Conservation (phyloP, 441 rosid genomes). For the Geranium incanum region DNA sequence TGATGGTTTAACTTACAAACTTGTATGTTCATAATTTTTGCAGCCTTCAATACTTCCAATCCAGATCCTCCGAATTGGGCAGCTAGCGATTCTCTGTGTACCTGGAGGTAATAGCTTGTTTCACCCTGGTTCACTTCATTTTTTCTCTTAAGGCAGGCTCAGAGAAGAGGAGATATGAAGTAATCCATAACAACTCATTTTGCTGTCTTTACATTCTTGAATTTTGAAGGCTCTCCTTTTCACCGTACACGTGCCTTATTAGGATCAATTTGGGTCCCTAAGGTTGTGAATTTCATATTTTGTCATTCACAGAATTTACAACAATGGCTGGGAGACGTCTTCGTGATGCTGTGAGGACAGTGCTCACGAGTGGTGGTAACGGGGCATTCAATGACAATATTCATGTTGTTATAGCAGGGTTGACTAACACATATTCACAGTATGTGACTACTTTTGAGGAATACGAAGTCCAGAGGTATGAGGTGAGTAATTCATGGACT, state of each 20-base stretch:
- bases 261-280: not conserved
- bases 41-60: slow-evolving; percentile 95
- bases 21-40: slow-evolving; percentile 26
- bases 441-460: slow-evolving; percentile 88
- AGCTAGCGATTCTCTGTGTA: slow-evolving; percentile 78
- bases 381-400: slow-evolving; percentile 5
- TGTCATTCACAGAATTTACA: slow-evolving; percentile 60
- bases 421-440: slow-evolving; percentile 88
- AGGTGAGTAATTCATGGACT: slow-evolving; percentile 37
- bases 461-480: slow-evolving; percentile 82
- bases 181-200: not conserved
- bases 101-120: slow-evolving; percentile 67
- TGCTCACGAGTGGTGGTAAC: slow-evolving; percentile 36
- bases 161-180: too few species aligned
- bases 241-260: not conserved
- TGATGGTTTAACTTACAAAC: not conserved
- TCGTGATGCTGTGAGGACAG: slow-evolving; percentile 72
- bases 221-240: not conserved
- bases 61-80: slow-evolving; percentile 74
- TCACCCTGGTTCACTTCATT: slow-evolving; percentile 3
- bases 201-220: not conserved
- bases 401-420: slow-evolving; percentile 81
- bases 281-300: slow-evolving; percentile 5
- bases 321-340: slow-evolving; percentile 99
- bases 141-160: not conserved